These are phyloP conservation scores for Eimeria maxima DNA, from an alignment of 169 alveolate genomes.

Conservation along the genomic window DNA sequence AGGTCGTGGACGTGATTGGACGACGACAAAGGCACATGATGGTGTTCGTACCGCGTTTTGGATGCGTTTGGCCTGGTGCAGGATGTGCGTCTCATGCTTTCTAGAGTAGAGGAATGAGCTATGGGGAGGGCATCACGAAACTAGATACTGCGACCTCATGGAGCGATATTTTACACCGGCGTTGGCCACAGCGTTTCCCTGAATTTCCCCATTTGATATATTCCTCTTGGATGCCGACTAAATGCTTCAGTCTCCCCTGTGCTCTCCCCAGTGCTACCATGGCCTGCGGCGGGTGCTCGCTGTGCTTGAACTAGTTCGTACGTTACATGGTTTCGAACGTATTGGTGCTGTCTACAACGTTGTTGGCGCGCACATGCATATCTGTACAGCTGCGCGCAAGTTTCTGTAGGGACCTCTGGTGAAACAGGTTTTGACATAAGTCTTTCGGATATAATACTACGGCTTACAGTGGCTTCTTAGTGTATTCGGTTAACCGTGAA, in stretches of 20 bases:
- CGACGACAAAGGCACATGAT: neutral
- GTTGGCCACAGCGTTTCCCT: neutral
- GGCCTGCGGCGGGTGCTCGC: neutral
- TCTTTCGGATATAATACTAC: neutral
- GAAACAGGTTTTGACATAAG: neutral
- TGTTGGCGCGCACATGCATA: neutral
- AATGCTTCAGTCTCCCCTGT: neutral
- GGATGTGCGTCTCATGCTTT: neutral
- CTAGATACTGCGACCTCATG: neutral
- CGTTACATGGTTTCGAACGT: neutral
- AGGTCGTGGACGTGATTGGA: neutral
- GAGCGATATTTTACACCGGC: neutral
- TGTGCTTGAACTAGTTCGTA: neutral
- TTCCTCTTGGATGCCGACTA: too few species aligned
- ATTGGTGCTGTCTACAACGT: neutral
- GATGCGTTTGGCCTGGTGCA: neutral
- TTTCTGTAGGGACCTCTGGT: neutral
- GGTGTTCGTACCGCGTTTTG: neutral
- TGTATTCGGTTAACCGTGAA: neutral
- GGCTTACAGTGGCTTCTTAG: neutral
- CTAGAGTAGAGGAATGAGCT: neutral
- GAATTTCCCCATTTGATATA: neutral
- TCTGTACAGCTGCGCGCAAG: neutral
- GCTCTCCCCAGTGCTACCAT: neutral
- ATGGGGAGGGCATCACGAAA: neutral